phyloP scores from a whole-genome alignment of 495 filamentous ascomycete species.

The Penicillium manginii region DNA sequence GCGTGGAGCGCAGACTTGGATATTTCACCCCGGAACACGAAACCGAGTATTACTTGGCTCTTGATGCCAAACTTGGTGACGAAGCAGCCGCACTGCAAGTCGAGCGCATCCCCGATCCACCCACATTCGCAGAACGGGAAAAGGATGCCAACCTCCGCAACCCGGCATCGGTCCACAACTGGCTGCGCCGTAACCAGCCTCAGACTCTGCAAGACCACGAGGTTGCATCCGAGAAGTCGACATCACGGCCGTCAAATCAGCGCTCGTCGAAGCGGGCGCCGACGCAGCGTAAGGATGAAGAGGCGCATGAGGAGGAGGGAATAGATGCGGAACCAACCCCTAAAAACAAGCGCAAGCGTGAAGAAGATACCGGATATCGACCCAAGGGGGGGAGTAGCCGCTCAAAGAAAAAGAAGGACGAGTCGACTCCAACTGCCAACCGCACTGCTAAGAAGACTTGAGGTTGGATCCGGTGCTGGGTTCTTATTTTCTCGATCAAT shows the following conservation, averaged over 20 bases:
- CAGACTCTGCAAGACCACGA: constrained; percentile 83
- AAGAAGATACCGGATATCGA: constrained; percentile 71
- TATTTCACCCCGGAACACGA: constrained; percentile 79
- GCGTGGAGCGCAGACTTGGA: constrained; percentile 38
- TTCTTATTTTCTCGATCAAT: constrained; percentile 3
- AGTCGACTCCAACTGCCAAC: constrained; percentile 35
- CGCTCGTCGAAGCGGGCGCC: constrained; percentile 45
- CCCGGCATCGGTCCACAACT: constrained; percentile 86
- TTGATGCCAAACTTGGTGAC: constrained; percentile 68
- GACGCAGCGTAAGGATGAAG: constrained; percentile 52
- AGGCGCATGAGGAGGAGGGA: constrained; percentile 57
- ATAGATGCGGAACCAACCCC: constrained; percentile 45
- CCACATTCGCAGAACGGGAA: constrained; percentile 52
- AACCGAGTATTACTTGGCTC: constrained; percentile 73
- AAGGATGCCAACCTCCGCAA: constrained; percentile 71
- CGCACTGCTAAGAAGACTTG: constrained; percentile 41
- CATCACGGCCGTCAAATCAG: constrained; percentile 43
- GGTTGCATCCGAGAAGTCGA: constrained; percentile 62
- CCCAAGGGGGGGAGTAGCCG: constrained; percentile 68
- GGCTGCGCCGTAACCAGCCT: constrained; percentile 82
- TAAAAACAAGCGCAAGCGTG: constrained; percentile 60
- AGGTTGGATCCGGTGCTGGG: background rate
- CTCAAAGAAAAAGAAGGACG: constrained; percentile 67
- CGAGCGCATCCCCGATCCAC: constrained; percentile 40
- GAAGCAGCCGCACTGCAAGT: constrained; percentile 43